These are phyloP conservation scores for Venturiaceae sp. DNA, from an alignment of 2,329 filamentous ascomycete genomes.

Conservation along the genomic window DNA sequence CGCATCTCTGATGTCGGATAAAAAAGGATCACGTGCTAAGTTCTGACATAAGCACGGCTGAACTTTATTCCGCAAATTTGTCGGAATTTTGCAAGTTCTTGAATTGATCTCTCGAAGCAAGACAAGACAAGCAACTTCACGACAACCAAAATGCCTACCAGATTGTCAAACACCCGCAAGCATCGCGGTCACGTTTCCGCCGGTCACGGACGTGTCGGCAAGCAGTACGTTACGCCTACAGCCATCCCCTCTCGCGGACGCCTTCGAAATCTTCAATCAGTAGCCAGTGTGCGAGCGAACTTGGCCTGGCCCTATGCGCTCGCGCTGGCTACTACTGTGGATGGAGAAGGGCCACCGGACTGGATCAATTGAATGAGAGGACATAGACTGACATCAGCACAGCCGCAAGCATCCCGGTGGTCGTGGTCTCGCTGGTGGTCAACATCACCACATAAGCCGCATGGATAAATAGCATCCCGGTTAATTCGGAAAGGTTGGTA, in stretches of 20 bases:
- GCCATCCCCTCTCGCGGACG: not conserved
- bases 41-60: no score
- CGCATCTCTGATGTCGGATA: no score
- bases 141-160: constrained; percentile 11
- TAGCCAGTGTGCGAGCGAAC: not conserved
- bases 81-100: no score
- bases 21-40: no score
- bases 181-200: constrained; percentile 91
- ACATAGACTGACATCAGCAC: constrained; percentile 39
- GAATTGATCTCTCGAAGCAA: no score
- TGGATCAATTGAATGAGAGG: not conserved
- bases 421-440: constrained; percentile 90
- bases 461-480: constrained; percentile 91
- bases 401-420: constrained; percentile 68
- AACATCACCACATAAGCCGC: constrained; percentile 97
- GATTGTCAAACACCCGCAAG: constrained; percentile 18
- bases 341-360: not conserved
- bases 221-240: constrained; percentile 8
- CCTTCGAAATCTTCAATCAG: not conserved
- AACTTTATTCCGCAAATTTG: no score
- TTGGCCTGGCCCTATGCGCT: not conserved
- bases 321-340: not conserved
- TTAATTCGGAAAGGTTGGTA: constrained; percentile 70
- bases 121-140: no score
- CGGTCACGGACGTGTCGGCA: constrained; percentile 72